phyloP scores from a whole-genome alignment of 441 rosid species.

The Bocquillonia castaneifolia region DNA sequence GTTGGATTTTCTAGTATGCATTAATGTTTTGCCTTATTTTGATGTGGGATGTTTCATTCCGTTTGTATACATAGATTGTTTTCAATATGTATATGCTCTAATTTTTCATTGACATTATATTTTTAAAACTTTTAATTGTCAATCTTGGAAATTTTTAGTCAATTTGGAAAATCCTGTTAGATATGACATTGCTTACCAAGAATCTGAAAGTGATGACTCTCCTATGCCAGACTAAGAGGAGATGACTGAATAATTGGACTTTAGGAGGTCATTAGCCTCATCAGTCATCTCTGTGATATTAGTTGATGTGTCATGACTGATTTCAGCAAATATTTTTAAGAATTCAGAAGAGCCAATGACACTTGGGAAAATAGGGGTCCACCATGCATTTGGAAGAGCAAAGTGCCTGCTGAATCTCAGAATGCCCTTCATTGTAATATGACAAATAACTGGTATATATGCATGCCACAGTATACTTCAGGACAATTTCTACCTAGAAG shows the following conservation, averaged over 20 bases:
- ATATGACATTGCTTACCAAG: not conserved
- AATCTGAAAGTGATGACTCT: not conserved
- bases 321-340: not conserved
- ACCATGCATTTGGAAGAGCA: not conserved
- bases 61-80: not conserved
- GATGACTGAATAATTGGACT: not conserved
- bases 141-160: not conserved
- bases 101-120: not conserved
- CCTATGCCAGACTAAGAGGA: not conserved
- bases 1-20: not conserved
- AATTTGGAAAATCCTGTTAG: constrained; percentile 1
- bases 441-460: not conserved
- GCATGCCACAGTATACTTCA: not conserved
- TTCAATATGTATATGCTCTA: not conserved
- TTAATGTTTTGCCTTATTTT: not conserved
- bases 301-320: not conserved
- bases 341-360: not conserved
- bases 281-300: not conserved
- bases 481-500: not conserved
- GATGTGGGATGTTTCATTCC: not conserved
- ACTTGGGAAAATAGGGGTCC: not conserved
- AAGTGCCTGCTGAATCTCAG: not conserved
- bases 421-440: not conserved
- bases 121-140: not conserved
- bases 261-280: not conserved